Evolutionary conservation across 139 green algal species (phyloP), one percentile per base, ranked within the genome.

Genomic region (Chlamydomonas schloesseri): DNA sequence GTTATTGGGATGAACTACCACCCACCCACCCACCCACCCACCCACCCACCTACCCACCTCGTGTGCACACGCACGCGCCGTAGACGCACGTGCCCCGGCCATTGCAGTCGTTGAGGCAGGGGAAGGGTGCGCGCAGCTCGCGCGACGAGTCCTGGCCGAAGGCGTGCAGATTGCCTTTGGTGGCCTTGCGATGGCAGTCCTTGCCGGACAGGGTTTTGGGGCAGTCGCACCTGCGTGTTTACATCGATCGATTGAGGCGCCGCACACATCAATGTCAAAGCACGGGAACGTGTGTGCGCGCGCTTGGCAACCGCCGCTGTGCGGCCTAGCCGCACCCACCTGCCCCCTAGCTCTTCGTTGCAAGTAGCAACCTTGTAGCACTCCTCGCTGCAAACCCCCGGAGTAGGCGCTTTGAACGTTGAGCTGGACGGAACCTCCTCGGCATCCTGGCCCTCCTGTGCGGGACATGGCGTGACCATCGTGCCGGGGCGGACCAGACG

Each of bases 91-190:
- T 21, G 8, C 77, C 77, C 33, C 64, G 62, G n/a, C 46, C 21
- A 8, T 29, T 84, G 77, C 77, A 84, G 64, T 50, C 21, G 64
- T 84, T 84, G 64, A 84, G 62, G 77, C 77, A 84, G 64, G 62
- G 29, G n/a, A 75, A 55, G 29, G 75, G 75, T 8, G 11, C 33
- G 14, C 34, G 24, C n/a, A 36, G 24, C 75, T 82, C 75, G 28
- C 8, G 14, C 24, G 17, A 24, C n/a, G 34, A 11, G 13, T 21
- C 3, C 23, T 72, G 75, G 11, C 34, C 36, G 58, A 37, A 82
- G 58, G 26, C 34, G 31, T 36, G 14, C 58, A 82, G 21, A 13
- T 42, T 58, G 57, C 75, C 71, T 58, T 58, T 24, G 23, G 34
- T 58, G 21, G 75, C 58, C 3, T 82, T 71, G 11, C 75, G 75